Base-by-base conservation (phyloP, 129 eudicot genomes). In the Centaurea solstitialis region DNA sequence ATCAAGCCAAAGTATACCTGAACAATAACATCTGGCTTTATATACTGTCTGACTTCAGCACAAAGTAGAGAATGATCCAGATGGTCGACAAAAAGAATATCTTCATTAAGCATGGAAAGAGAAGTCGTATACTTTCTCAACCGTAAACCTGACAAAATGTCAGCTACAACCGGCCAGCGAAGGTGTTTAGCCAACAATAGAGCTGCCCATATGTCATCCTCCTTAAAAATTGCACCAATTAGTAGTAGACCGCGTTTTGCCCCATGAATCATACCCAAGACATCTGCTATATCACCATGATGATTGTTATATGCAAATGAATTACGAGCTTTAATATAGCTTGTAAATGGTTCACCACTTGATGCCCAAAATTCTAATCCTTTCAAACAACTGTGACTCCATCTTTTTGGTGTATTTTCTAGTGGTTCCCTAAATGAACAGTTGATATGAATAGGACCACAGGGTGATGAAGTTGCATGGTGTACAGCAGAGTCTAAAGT, bases 381-480 rank as follows among this genome's bases (percentile, higher is more conserved):
- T 73, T 87, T 83, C 57, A 93, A 74, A 87, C 98, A 92, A 70
- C 85, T 88, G 4, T 21, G 83, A 50, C 50, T 78, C 98, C 98
- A 95, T 20, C 50, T 77, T 70, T 73, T 83, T 35, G 91, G 85
- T 76, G 91, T 89, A 74, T 78, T 88, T 75, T 85, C 99, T 72
- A 95, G 79, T 39, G 98, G 99, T 70, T 95, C 99, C 76, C 98
- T 87, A 82, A 86, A 94, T 43, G 90, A 91, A 83, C 99, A 95
- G 80, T 95, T 95, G 85, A 95, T 87, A 81, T 95, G 99, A 84
- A 91, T 90, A 13, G 98, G 99, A 20, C 99, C 99, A 84, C 33
- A 74, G 6, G 99, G 98, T 24, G 97, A 88, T 47, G 88, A 81
- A 50, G 91, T 89, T 79, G 99, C 86, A 73, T 82, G 85, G 86